These are phyloP conservation scores for Amanita thiersii DNA, from an alignment of 768 basidiomycete genomes.

Conservation along the genomic window DNA sequence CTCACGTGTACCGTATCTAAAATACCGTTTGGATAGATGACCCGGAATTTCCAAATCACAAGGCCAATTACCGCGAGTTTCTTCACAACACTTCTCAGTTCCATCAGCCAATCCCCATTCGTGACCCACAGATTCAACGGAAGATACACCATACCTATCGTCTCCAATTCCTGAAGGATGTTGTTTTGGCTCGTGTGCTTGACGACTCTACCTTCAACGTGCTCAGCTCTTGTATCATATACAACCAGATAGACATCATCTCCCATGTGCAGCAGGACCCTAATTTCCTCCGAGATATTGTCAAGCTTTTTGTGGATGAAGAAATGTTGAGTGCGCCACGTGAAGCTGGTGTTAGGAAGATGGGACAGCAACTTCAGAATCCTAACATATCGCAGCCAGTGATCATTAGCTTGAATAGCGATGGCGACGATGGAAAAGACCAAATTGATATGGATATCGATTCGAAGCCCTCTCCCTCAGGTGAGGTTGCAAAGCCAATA, in stretches of 20 bases:
- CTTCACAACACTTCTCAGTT: slow-evolving; percentile 76
- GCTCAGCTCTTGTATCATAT: slow-evolving; percentile 94
- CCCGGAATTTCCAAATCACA: slow-evolving; percentile 93
- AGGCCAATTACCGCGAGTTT: slow-evolving; percentile 96
- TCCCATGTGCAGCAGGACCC: slow-evolving; percentile 77
- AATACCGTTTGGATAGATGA: slow-evolving; percentile 58
- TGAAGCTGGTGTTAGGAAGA: slow-evolving; percentile 1
- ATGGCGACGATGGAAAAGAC: slow-evolving; percentile 28
- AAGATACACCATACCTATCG: slow-evolving; percentile 98
- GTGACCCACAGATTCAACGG: slow-evolving; percentile 62
- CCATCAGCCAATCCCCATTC: slow-evolving; percentile 83
- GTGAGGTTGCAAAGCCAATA: slow-evolving; percentile 17
- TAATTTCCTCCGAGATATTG: slow-evolving; percentile 69
- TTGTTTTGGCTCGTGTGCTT: slow-evolving; percentile 88
- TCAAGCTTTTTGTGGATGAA: slow-evolving; percentile 67
- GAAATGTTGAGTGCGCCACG: slow-evolving; percentile 40
- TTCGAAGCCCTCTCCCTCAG: slow-evolving; percentile 15
- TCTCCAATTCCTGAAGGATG: slow-evolving; percentile 95
- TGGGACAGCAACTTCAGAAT: slow-evolving; percentile 11
- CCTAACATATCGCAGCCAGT: slow-evolving; percentile 19
- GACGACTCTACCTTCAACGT: slow-evolving; percentile 98
- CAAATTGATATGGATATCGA: slow-evolving; percentile 32
- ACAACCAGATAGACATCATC: slow-evolving; percentile 99
- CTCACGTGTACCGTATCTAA: slow-evolving; percentile 9
- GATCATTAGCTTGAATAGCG: slow-evolving; percentile 31